phyloP scores from a whole-genome alignment of 495 filamentous ascomycete genomes.

The Aspergillus mulundensis region DNA sequence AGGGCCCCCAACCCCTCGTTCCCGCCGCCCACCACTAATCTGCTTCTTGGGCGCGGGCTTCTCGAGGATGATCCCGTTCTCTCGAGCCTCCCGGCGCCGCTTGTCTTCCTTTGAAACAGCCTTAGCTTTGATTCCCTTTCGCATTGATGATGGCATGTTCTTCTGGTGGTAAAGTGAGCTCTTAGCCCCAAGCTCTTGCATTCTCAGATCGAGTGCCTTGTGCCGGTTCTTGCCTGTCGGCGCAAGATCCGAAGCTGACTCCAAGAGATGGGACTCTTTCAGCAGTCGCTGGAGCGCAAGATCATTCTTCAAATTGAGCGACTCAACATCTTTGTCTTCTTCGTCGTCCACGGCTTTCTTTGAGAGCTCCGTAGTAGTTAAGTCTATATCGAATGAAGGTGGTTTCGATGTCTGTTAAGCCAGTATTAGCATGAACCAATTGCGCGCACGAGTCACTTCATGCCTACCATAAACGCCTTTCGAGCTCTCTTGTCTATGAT shows the following conservation, averaged over 20 bases:
- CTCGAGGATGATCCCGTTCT: slow-evolving; percentile 90
- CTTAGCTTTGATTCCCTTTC: slow-evolving; percentile 72
- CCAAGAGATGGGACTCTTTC: slow-evolving; percentile 87
- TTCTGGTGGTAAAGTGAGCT: slow-evolving; percentile 65
- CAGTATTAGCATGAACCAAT: slow-evolving; percentile 12
- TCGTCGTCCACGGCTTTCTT: slow-evolving; percentile 40
- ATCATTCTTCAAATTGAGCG: slow-evolving; percentile 79
- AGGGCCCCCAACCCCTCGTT: slow-evolving; percentile 68
- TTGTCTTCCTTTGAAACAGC: slow-evolving; percentile 60
- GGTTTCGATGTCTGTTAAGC: slow-evolving; percentile 40
- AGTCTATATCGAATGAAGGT: slow-evolving; percentile 43
- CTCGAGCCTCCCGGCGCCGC: slow-evolving; percentile 71
- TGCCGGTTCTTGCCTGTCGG: slow-evolving; percentile 61
- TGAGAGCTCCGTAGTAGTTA: slow-evolving; percentile 25
- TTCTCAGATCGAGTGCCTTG: slow-evolving; percentile 76
- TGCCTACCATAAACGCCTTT: slow-evolving; percentile 72
- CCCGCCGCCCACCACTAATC: slow-evolving; percentile 44
- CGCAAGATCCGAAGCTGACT: slow-evolving; percentile 56
- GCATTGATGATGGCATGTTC: slow-evolving; percentile 78
- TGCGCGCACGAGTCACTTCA: background rate
- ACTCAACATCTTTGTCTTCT: slow-evolving; percentile 25
- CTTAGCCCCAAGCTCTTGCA: slow-evolving; percentile 77
- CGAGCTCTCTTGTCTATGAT: slow-evolving; percentile 58
- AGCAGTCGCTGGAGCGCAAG: slow-evolving; percentile 86
- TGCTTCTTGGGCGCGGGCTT: slow-evolving; percentile 49